phyloP scores from a whole-genome alignment of 768 basidiomycete species.

The Coprinopsis sp. region DNA sequence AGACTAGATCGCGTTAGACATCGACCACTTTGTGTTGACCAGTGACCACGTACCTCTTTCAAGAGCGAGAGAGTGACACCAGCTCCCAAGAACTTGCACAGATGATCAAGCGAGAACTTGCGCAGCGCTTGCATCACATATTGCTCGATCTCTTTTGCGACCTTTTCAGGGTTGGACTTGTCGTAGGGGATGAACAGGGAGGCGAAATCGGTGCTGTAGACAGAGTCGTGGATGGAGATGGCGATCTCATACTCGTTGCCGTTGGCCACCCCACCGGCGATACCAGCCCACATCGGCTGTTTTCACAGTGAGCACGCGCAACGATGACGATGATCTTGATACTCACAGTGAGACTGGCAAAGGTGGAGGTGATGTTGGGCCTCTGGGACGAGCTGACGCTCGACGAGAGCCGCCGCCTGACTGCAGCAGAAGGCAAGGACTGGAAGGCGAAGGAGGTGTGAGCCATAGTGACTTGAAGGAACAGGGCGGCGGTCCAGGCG shows the following conservation, averaged over 20 bases:
- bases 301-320: conserved; percentile 14
- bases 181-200: conserved; percentile 53
- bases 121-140: conserved; percentile 62
- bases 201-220: conserved; percentile 77
- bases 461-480: conserved; percentile 41
- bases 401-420: conserved; percentile 67
- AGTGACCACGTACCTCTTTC: conserved; percentile 46
- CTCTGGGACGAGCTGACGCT: conserved; percentile 38
- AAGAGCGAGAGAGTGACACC: conserved; percentile 71
- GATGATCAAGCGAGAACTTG: conserved; percentile 69
- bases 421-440: conserved; percentile 59
- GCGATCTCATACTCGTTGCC: conserved; percentile 67
- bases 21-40: conserved; percentile 17
- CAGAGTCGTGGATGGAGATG: conserved; percentile 78
- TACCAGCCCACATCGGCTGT: conserved; percentile 87
- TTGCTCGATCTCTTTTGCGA: conserved; percentile 55
- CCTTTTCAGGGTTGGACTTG: conserved; percentile 47
- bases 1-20: conserved; percentile 36
- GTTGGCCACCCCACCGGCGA: conserved; percentile 59
- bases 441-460: conserved; percentile 45
- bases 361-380: conserved; percentile 52
- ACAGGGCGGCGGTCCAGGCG: conserved; percentile 15
- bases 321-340: conserved; percentile 14
- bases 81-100: conserved; percentile 84
- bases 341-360: conserved; percentile 64